Percentiles rank a stretch among this genome's conserved stretches.
phyloP scores from a whole-genome alignment of 306 rosid species.

The Cyamopsis tetragonoloba region DNA sequence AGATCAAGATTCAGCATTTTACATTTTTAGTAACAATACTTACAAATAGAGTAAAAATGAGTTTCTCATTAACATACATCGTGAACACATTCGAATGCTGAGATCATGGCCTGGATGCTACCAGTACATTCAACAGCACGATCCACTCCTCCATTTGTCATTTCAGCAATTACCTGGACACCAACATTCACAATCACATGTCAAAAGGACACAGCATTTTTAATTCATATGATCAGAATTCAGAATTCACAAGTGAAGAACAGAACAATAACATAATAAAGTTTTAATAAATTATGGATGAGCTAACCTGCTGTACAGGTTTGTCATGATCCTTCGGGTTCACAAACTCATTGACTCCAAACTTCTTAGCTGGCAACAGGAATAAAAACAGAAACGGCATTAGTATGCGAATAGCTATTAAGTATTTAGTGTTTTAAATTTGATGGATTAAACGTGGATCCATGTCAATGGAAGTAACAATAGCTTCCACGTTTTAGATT shows the following conservation, averaged over 20 bases:
- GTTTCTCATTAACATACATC: slow-evolving; percentile 45
- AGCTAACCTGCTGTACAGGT: slow-evolving; percentile 72
- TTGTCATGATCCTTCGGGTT: slow-evolving; percentile 85
- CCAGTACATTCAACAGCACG: slow-evolving; percentile 88
- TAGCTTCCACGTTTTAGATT: too few relatives aligned
- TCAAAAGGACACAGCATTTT: not conserved
- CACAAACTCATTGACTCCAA: slow-evolving; percentile 81
- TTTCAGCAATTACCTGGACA: slow-evolving; percentile 66
- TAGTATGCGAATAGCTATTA: not conserved
- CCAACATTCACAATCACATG: slow-evolving; percentile 11
- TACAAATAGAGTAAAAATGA: not conserved
- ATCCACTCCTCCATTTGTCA: slow-evolving; percentile 92
- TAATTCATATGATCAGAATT: not conserved
- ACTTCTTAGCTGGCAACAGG: slow-evolving; percentile 65
- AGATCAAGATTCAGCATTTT: not conserved
- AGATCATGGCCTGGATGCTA: slow-evolving; percentile 81
- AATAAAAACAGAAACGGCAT: not conserved
- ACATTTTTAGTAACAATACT: not conserved
- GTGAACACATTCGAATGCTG: slow-evolving; percentile 93
- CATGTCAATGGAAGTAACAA: too few relatives aligned
- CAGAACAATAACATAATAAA: not conserved
- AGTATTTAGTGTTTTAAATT: too few relatives aligned
- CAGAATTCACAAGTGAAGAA: not conserved
- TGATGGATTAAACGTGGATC: too few relatives aligned
- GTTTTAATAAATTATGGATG: not conserved